Evolutionary conservation across 2,329 filamentous ascomycete genomes (phyloP).

Genomic region (Arthrobotrys musiformis): DNA sequence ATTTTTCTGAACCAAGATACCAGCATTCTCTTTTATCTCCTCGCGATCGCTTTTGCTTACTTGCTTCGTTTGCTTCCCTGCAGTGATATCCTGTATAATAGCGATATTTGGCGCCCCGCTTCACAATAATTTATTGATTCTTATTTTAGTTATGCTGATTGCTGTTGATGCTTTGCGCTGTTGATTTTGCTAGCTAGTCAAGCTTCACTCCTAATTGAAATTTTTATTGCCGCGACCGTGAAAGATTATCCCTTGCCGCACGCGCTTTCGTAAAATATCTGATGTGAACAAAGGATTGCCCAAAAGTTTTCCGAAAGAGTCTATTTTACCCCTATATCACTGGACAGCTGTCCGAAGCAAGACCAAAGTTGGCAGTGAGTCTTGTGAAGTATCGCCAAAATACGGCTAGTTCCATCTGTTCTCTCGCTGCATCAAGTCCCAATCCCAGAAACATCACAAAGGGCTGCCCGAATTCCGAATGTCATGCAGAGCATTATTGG

Average conservation of each 20-base stretch:
- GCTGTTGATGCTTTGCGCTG: background rate
- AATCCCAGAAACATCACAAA: constrained; percentile 15
- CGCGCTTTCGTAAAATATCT: background rate
- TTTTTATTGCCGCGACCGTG: background rate
- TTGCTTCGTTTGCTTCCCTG: background rate
- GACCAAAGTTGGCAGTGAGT: background rate
- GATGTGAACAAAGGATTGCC: background rate
- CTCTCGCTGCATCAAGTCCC: background rate
- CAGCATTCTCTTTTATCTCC: constrained; percentile 22
- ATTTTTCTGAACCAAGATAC: constrained; percentile 55
- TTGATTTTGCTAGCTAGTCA: too few species aligned
- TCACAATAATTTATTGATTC: constrained; percentile 26
- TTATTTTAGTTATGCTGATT: background rate
- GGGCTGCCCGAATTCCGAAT: constrained; percentile 10
- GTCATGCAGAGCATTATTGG: constrained; percentile 15
- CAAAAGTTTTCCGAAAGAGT: background rate
- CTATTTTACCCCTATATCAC: constrained; percentile 8
- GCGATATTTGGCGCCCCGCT: constrained; percentile 52
- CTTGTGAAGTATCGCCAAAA: constrained; percentile 16
- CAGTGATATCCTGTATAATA: constrained; percentile 53
- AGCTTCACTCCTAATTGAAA: background rate
- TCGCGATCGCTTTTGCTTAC: background rate
- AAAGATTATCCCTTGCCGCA: background rate
- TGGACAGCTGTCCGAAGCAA: background rate
- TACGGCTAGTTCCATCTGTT: background rate